Percentiles rank a stretch among this genome's conserved stretches.
These are phyloP conservation scores for Collariella sp. DNA, from an alignment of 495 filamentous ascomycete genomes.

Conservation along the genomic window DNA sequence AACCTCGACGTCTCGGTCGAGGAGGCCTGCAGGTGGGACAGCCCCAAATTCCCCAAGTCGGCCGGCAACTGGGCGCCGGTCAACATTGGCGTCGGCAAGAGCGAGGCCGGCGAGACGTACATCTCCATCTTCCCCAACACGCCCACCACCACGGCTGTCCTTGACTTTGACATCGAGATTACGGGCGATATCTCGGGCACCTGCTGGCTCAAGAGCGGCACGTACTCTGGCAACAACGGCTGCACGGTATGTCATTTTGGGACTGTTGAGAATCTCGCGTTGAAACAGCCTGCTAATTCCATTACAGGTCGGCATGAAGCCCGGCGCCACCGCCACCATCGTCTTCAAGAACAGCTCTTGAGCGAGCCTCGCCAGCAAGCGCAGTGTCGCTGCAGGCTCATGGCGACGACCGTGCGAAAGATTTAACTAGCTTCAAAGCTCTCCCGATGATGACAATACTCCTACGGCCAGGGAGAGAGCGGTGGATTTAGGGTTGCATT, in stretches of 20 bases:
- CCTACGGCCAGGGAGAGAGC: background rate
- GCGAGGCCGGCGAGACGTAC: constrained; percentile 56
- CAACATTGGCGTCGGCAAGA: constrained; percentile 75
- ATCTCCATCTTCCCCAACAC: constrained; percentile 68
- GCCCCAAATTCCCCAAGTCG: constrained; percentile 36
- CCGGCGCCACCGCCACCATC: constrained; percentile 31
- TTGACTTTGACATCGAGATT: constrained; percentile 70
- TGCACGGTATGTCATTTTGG: constrained; percentile 55
- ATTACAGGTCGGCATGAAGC: constrained; percentile 31
- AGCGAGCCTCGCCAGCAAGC: background rate
- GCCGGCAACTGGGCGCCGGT: constrained; percentile 84
- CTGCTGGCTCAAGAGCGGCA: constrained; percentile 65
- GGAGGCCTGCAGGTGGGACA: constrained; percentile 74
- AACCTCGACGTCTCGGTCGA: constrained; percentile 55
- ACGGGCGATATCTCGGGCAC: constrained; percentile 51
- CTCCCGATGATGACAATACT: constrained; percentile 4
- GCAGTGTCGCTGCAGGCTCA: background rate
- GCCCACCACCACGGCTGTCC: constrained; percentile 50
- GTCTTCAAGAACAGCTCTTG: constrained; percentile 24
- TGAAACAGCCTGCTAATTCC: constrained; percentile 13
- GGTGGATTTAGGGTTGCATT: constrained; percentile 19
- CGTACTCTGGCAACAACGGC: constrained; percentile 50
- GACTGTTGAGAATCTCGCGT: background rate
- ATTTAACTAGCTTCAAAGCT: background rate
- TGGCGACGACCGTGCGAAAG: background rate